Percentiles rank a stretch among this genome's conserved stretches.
phyloP scores from a whole-genome alignment of 176 grass and related monocot species.

The Ensete glaucum region DNA sequence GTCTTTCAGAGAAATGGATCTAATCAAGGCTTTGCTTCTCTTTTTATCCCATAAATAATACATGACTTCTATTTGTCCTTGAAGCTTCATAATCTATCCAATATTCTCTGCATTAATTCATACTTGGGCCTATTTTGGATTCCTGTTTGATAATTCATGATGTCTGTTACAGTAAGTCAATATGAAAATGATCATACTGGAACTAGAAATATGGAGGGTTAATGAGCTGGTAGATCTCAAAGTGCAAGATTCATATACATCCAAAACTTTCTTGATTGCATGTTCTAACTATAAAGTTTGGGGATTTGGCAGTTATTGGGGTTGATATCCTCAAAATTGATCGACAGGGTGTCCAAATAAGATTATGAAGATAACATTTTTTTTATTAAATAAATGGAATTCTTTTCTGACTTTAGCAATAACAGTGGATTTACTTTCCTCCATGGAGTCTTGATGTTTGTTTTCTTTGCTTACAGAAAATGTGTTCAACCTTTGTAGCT shows the following conservation, averaged over 20 bases:
- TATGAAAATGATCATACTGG: not conserved
- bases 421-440: not conserved
- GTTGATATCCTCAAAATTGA: no score
- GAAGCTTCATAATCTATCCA: no score
- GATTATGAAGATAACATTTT: not conserved
- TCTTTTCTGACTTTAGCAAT: no score
- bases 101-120: no score
- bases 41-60: no score
- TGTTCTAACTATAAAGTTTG: no score
- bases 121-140: not conserved
- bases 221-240: not conserved
- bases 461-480: constrained; percentile 54
- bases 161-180: not conserved
- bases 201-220: not conserved
- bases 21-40: no score
- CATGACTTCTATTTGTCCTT: no score
- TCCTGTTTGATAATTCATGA: not conserved
- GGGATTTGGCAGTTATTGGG: no score
- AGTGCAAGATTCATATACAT: not conserved
- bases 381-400: no score
- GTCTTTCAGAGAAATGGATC: no score
- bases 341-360: not conserved
- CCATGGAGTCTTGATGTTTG: not conserved
- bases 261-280: not conserved
- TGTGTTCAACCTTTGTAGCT: constrained; percentile 71